Conservation (phyloP, 139 green algal genomes). For the Spirogloea muscicola region DNA sequence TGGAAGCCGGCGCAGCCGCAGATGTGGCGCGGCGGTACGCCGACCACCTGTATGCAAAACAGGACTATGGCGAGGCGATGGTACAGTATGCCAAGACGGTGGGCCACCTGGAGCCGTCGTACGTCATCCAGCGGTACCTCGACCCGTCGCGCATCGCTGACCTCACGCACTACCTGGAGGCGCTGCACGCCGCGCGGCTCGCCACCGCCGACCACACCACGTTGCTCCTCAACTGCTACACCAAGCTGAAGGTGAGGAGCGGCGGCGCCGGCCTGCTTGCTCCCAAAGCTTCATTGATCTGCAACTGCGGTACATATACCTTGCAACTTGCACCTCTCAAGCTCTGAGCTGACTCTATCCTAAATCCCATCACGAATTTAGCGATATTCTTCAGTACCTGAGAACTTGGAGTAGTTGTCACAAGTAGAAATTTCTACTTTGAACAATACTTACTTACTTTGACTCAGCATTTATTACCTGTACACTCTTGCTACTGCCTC, state of each 20-base stretch:
- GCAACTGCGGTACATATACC: too few relatives aligned
- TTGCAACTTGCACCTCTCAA: too few relatives aligned
- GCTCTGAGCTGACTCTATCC: too few relatives aligned
- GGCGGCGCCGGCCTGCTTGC: too few relatives aligned
- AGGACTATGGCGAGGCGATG: slow-evolving; percentile 89
- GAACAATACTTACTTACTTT: too few relatives aligned
- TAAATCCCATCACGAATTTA: too few relatives aligned
- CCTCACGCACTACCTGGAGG: slow-evolving; percentile 85
- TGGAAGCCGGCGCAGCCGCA: slow-evolving; percentile 20
- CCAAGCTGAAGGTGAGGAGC: slow-evolving; percentile 28
- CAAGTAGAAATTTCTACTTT: too few relatives aligned
- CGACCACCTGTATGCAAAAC: slow-evolving; percentile 76
- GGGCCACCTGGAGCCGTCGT: slow-evolving; percentile 78
- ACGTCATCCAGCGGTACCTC: slow-evolving; percentile 89
- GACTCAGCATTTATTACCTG: too few relatives aligned
- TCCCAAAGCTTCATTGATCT: too few relatives aligned
- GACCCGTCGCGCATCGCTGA: slow-evolving; percentile 84
- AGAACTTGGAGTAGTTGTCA: too few relatives aligned
- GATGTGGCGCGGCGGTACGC: slow-evolving; percentile 43
- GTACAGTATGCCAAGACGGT: slow-evolving; percentile 55
- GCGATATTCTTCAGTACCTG: too few relatives aligned
- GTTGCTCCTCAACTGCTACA: slow-evolving; percentile 85
- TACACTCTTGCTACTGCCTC: background rate
- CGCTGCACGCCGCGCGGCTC: slow-evolving; percentile 69
- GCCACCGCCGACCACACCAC: slow-evolving; percentile 87